Evolutionary conservation across 116 monocot species (phyloP), one percentile per base, ranked within the genome.

Genomic region (Posidonia oceanica): DNA sequence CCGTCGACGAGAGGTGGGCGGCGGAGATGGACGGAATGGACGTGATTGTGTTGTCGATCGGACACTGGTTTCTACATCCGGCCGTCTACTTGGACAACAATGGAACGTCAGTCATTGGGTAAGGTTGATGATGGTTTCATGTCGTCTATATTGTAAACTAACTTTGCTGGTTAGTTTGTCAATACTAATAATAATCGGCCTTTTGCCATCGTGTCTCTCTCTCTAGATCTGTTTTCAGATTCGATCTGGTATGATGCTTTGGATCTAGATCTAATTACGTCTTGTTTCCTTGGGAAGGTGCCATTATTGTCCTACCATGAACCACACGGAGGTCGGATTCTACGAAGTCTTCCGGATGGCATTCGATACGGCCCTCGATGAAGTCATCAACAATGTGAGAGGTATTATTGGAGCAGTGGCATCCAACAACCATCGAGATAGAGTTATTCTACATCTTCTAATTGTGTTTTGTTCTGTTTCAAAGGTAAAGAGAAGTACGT

Each of bases 51-150:
- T 72, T 96, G 36, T 86, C 92, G 3, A 58, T 77, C 3, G 96
- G 96, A 0, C 92, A 88, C 57, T 96, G 96, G 96, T 96, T 91
- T 59, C 80, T 89, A 14, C 77, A 81, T 78, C 85, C 91, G 0
- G 81, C 83, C 7, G 60, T 77, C 13, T 77, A 64, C 59, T 76
- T 80, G 64, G 83, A 84, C 38, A 66, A 72, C 0, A 79, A 73
- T 13, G 76, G 76, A 0, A 18, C 52, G 11, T 42, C 8, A 11
- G 76, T 85, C 3, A 22, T 96, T 3, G 92, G 95, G 7, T 65
- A 65, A 14, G 29, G 29, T n/a, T n/a, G n/a, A n/a, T n/a, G 29
- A 29, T 29, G 29, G 29, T 1, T 29, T 29, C 29, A 29, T 29
- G 29, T 29, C 1, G n/a, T n/a, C n/a, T n/a, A n/a, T 29, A 1